Evolutionary conservation across 768 basidiomycete species (phyloP).

Genomic region (Paxillus ammoniavirescens): DNA sequence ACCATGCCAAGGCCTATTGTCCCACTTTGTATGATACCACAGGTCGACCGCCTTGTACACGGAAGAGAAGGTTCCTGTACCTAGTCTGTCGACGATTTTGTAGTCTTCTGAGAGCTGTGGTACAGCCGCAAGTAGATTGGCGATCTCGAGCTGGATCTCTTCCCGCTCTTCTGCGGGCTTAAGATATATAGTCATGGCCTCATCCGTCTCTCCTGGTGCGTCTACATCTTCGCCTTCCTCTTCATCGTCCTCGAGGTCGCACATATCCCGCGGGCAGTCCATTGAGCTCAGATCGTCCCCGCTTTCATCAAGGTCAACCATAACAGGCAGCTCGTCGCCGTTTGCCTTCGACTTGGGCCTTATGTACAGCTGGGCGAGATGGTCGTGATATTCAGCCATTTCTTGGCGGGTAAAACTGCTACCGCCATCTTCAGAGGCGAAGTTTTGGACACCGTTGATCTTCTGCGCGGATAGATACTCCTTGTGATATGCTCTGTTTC

Average conservation of each 20-base stretch:
- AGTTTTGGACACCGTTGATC: conserved; percentile 27
- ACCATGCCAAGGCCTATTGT: conserved; percentile 74
- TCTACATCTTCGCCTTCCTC: conserved; percentile 34
- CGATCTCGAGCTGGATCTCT: conserved; percentile 78
- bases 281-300: conserved; percentile 34
- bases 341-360: conserved; percentile 19
- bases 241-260: conserved; percentile 34
- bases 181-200: conserved; percentile 56
- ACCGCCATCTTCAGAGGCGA: conserved; percentile 54
- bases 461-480: conserved; percentile 37
- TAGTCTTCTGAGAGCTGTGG: conserved; percentile 69
- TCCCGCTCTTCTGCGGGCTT: conserved; percentile 66
- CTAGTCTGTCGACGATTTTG: conserved; percentile 83
- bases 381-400: conserved; percentile 48
- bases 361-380: conserved; percentile 45
- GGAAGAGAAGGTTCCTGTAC: conserved; percentile 97
- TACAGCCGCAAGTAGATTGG: conserved; percentile 62
- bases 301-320: conserved; percentile 51
- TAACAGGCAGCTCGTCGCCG: conserved; percentile 24
- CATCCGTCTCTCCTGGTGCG: conserved; percentile 47
- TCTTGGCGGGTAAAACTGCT: conserved; percentile 38
- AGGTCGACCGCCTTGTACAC: conserved; percentile 97
- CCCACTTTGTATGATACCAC: conserved; percentile 69
- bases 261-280: conserved; percentile 38
- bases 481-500: conserved; percentile 45